Conservation (phyloP, 805 yeast species). For the Starmera pachycereana region DNA sequence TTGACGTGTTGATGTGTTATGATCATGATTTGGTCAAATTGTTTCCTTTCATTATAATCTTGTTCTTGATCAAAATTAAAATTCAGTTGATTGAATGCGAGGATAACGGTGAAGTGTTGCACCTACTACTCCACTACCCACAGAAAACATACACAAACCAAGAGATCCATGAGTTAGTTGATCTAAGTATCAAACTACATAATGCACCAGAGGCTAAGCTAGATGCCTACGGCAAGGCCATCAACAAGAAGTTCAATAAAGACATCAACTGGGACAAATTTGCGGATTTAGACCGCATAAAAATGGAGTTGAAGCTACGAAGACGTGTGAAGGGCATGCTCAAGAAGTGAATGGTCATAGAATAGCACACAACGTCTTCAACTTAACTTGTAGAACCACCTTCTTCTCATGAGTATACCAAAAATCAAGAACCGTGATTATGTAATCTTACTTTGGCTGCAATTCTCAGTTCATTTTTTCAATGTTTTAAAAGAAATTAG, state of each 20-base stretch:
- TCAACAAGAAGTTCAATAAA: slow-evolving; percentile 31
- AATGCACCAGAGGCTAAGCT: slow-evolving; percentile 24
- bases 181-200: slow-evolving; percentile 25
- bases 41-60: slow-evolving; percentile 29
- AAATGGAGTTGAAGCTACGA: slow-evolving; percentile 37
- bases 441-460: no score
- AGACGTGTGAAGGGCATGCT: slow-evolving; percentile 25
- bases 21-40: slow-evolving; percentile 22
- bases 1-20: slow-evolving; percentile 33
- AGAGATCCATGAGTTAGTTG: slow-evolving; percentile 18
- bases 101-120: slow-evolving; percentile 38
- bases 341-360: slow-evolving; percentile 1
- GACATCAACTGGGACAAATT: slow-evolving; percentile 27
- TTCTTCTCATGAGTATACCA: no score
- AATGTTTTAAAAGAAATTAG: no score
- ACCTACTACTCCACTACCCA: slow-evolving; percentile 37
- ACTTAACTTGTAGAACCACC: no score
- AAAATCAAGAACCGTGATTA: no score
- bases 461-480: no score
- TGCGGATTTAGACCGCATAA: slow-evolving; percentile 32
- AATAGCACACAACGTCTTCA: no score
- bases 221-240: slow-evolving; percentile 25
- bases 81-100: slow-evolving; percentile 30
- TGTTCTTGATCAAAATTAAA: slow-evolving; percentile 33
- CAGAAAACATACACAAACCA: slow-evolving; percentile 16